Conservation (phyloP, 2,329 filamentous ascomycete genomes). For the Neurospora sp. region DNA sequence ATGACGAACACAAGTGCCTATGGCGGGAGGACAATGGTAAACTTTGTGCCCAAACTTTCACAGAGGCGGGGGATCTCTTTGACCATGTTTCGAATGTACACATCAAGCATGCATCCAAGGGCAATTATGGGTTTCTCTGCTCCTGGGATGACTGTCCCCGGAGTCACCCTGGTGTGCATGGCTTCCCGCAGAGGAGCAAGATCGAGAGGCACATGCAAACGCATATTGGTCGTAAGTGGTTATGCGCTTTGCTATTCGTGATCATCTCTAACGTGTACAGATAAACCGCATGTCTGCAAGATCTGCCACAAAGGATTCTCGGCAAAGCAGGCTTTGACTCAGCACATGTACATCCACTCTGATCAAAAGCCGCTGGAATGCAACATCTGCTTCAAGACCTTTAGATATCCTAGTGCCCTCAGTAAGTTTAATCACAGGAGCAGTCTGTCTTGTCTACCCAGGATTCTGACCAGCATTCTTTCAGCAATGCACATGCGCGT, state of each 20-base stretch:
- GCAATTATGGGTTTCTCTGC: conserved; percentile 39
- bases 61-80: conserved; percentile 40
- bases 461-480: background rate
- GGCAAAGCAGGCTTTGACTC: conserved; percentile 56
- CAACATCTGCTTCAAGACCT: conserved; percentile 43
- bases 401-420: conserved; percentile 57
- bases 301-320: conserved; percentile 50
- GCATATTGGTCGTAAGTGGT: conserved; percentile 50
- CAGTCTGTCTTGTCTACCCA: background rate
- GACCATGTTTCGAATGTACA: conserved; percentile 43
- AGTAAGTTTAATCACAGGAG: conserved; percentile 33
- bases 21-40: conserved; percentile 19
- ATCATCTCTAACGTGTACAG: conserved; percentile 23
- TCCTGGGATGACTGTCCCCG: conserved; percentile 47
- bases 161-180: conserved; percentile 30
- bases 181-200: conserved; percentile 52
- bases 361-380: conserved; percentile 55
- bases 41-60: conserved; percentile 26
- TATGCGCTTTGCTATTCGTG: background rate
- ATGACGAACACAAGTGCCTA: conserved; percentile 19
- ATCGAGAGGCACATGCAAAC: conserved; percentile 55
- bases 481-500: conserved; percentile 57
- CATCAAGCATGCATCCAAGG: conserved; percentile 34
- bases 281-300: conserved; percentile 48
- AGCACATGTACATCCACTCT: conserved; percentile 58